phyloP scores from a whole-genome alignment of 228 moss, liverwort and hornwort species.

The Sphagnum magellanicum region DNA sequence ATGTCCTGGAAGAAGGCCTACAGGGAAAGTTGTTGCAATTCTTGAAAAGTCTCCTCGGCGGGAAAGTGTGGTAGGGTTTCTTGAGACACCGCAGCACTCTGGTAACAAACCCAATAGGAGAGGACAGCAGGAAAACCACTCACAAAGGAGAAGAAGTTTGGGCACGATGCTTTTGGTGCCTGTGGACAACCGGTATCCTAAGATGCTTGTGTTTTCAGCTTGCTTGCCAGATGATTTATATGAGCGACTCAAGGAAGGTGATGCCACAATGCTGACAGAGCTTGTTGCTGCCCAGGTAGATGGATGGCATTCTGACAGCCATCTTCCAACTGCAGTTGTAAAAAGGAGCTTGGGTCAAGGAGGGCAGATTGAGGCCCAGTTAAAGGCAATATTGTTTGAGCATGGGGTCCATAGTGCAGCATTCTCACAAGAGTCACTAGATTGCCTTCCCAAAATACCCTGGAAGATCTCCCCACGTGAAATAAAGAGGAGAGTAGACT shows the following conservation, averaged over 20 bases:
- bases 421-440: slow-evolving; percentile 58
- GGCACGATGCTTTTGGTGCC: slow-evolving; percentile 61
- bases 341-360: slow-evolving; percentile 77
- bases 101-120: slow-evolving; percentile 37
- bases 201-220: slow-evolving; percentile 64
- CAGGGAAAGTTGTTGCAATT: slow-evolving; percentile 75
- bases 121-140: slow-evolving; percentile 36
- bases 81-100: slow-evolving; percentile 54
- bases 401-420: slow-evolving; percentile 73
- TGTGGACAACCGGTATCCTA: slow-evolving; percentile 70
- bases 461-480: slow-evolving; percentile 76
- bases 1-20: slow-evolving; percentile 75
- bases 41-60: slow-evolving; percentile 61
- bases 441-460: slow-evolving; percentile 75
- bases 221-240: slow-evolving; percentile 56
- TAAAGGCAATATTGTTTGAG: slow-evolving; percentile 78
- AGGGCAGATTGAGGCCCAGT: slow-evolving; percentile 88
- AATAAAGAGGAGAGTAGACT: slow-evolving; percentile 57
- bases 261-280: slow-evolving; percentile 58
- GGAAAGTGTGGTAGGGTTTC: slow-evolving; percentile 75
- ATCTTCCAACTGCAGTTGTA: slow-evolving; percentile 54
- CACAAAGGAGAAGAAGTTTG: slow-evolving; percentile 33
- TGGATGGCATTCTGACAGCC: slow-evolving; percentile 64
- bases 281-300: slow-evolving; percentile 81
- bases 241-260: slow-evolving; percentile 68